Base-by-base conservation (phyloP, 176 grass and related monocot species). In the Rhynchospora tenuis region DNA sequence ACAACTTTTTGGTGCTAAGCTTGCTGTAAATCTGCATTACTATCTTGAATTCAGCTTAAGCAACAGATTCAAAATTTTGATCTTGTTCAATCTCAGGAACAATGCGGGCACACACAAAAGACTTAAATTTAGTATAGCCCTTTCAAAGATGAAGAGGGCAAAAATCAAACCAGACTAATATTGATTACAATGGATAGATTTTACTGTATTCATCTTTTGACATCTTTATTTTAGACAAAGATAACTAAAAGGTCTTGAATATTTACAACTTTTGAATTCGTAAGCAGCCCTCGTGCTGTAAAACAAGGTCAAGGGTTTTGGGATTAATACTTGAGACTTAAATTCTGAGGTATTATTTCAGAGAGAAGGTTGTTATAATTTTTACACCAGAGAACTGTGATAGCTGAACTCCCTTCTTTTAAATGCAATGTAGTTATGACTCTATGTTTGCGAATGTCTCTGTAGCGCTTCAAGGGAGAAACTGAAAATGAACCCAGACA, bases 381-480 rank as follows among this genome's bases (percentile, higher is more conserved):
- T 65, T 10, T 73, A 52, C 20, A 52, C 15, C 20, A 74, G 47
- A 51, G 0, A 52, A 74, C 71, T 22, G 22, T 27, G 46, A 22
- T 73, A 50, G 71, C 22, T 74, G 12, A 52, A 76, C 24, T 14
- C 14, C 19, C 24, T 10, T 76, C 24, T 76, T 76, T 16, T 29
- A 17, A 20, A 24, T 26, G 20, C 4, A 76, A 52, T 76, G 54
- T 52, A 31, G 13, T 11, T 48, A 52, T 28, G 15, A 54, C 28
- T 64, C 1, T 65, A 22, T 82, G 14, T 66, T 83, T 71, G 6
- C 66, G 85, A 38, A 38, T 83, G 73, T 80, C 72, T 65, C 59
- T 86, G 77, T 90, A 98, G 96, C 83, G 81, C 78, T 72, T 93
- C 93, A 69, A 98, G 90, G 83, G 84, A 90, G 77, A 89, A 90